Base-by-base conservation (phyloP, 2,329 filamentous ascomycete genomes). In the Scopulariopsis brevicaulis region DNA sequence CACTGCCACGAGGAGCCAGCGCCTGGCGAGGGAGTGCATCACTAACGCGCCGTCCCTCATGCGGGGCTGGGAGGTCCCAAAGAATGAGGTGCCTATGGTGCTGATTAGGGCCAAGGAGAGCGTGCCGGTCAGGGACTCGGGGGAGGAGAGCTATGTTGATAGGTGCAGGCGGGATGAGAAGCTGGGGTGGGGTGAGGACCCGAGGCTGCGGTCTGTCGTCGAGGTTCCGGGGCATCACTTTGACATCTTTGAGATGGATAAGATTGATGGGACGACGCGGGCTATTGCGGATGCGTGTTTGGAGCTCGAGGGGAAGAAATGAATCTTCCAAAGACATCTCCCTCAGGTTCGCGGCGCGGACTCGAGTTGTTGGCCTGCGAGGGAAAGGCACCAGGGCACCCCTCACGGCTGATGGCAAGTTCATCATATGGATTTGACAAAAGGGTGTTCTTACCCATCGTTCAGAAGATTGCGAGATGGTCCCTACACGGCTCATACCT, bases 201-300 rank as follows among this genome's bases (percentile, higher is more conserved):
- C 73, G 24, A 69, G 81, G 63, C 72, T 83, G 12, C 65, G 66
- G 28, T 65, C 72, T 14, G 69, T 80, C 1, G 60, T 79, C n/a
- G 73, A 78, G 12, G 69, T 81, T 1, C 70, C 77, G 0, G 78
- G 79, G 0, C 72, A 81, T 59, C 80, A 83, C 61, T 83, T 77
- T 60, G 71, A 71, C 57, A 66, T 79, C 46, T 80, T 79, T 62
- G 64, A 65, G 1, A 65, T 63, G 48, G 59, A 65, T 8, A 65
- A 65, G 40, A 64, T 71, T 37, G 58, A 61, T 1, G 65, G 59
- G 7, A 70, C 66, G 18, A 66, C 70, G 20, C 58, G 55, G 53
- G 63, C 62, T 14, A 66, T 72, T 0, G 63, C 60, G 51, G 32
- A 60, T 11, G 61, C 59, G 3, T 43, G 68, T 34, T 28, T 59